Evolutionary conservation across 2,329 filamentous ascomycete genomes (phyloP).

Genomic region (Paracorniculantispora psalliotae): DNA sequence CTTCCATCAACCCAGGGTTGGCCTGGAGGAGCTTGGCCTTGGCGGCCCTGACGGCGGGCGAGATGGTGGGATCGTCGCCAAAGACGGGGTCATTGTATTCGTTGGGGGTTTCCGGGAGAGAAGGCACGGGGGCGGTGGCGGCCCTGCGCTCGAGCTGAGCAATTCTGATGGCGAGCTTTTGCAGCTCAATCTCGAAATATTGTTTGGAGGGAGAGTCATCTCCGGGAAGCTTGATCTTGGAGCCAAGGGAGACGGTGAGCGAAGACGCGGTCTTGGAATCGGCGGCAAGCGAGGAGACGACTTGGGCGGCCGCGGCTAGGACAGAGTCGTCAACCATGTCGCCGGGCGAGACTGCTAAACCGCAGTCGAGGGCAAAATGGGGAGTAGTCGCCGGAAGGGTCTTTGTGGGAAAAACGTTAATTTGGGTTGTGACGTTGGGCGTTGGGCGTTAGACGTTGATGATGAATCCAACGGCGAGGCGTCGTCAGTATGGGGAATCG

Average conservation of each 20-base stretch:
- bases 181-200: constrained; percentile 75
- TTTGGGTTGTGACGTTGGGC: not conserved
- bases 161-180: constrained; percentile 70
- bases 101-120: constrained; percentile 76
- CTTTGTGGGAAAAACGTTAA: not conserved
- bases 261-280: constrained; percentile 36
- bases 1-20: constrained; percentile 35
- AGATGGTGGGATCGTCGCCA: constrained; percentile 43
- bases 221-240: constrained; percentile 69
- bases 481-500: not conserved
- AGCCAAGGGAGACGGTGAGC: constrained; percentile 37
- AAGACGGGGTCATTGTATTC: constrained; percentile 65
- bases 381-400: not conserved
- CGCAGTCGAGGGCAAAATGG: constrained; percentile 5
- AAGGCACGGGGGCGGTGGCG: constrained; percentile 50
- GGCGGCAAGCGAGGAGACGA: constrained; percentile 48
- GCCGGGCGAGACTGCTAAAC: constrained; percentile 12
- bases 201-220: constrained; percentile 69
- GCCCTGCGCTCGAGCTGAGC: constrained; percentile 79
- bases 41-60: constrained; percentile 35
- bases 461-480: not conserved
- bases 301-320: constrained; percentile 48
- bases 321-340: constrained; percentile 51
- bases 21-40: constrained; percentile 43
- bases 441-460: no score